Conservation (phyloP, 768 basidiomycete genomes). For the Grammothele lineata region DNA sequence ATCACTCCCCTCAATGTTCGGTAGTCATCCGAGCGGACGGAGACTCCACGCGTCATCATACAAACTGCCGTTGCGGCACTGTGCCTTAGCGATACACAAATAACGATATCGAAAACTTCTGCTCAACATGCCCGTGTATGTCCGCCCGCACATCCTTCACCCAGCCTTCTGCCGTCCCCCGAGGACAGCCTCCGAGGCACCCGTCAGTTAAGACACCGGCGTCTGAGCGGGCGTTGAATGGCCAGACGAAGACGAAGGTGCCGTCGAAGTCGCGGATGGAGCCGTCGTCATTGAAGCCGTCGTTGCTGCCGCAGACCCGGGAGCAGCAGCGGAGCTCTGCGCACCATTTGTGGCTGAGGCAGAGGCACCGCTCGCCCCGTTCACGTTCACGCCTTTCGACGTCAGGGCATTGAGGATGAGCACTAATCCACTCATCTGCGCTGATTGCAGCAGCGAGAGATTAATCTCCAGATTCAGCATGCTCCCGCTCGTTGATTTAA, state of each 20-base stretch:
- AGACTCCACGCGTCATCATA: not conserved
- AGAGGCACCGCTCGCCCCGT: constrained; percentile 2
- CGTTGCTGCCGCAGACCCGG: too few species aligned
- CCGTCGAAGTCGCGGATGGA: not conserved
- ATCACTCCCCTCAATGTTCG: constrained; percentile 13
- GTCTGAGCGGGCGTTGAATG: not conserved
- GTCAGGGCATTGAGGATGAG: constrained; percentile 68
- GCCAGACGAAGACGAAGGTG: constrained; percentile 4
- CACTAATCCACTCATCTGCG: constrained; percentile 76
- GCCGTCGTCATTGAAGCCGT: not conserved
- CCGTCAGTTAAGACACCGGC: not conserved
- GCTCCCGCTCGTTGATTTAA: constrained; percentile 55
- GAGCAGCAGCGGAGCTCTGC: too few species aligned
- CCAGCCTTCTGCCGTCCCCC: not conserved
- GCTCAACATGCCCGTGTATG: not conserved
- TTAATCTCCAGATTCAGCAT: constrained; percentile 79
- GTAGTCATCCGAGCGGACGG: not conserved
- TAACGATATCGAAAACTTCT: constrained; percentile 5
- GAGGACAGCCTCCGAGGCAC: not conserved
- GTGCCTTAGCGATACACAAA: constrained; percentile 12
- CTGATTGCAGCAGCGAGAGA: constrained; percentile 62
- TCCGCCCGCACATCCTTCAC: not conserved
- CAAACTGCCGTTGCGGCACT: not conserved
- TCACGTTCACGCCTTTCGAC: constrained; percentile 35
- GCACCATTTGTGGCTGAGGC: too few species aligned